A percentile compares a stretch with the other conserved stretches of the same genome.
These are phyloP conservation scores for Castanea sativa DNA, from an alignment of 306 rosid species.

Conservation along the genomic window DNA sequence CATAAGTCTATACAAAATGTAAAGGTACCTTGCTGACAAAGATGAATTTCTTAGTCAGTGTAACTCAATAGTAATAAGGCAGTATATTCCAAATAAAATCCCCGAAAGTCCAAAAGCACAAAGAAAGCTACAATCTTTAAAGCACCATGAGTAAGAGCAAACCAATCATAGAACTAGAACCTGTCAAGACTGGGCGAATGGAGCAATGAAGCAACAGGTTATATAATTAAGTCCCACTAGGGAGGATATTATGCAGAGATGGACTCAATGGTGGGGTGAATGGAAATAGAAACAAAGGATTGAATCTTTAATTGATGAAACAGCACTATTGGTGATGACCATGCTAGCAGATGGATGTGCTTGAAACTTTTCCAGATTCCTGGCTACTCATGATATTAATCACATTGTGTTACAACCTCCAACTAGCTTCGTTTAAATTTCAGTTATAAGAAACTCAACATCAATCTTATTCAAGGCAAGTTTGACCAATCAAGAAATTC, in stretches of 20 bases:
- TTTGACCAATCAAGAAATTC: too few relatives aligned
- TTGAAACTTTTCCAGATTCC: neutral
- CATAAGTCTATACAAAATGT: neutral
- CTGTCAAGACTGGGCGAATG: neutral
- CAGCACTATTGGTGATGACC: neutral
- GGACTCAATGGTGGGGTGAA: too few relatives aligned
- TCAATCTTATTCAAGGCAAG: too few relatives aligned
- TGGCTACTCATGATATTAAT: neutral
- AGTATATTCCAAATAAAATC: neutral
- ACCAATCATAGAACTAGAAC: neutral
- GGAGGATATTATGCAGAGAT: neutral
- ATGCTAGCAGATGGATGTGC: neutral
- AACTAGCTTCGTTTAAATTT: too few relatives aligned
- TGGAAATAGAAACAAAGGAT: too few relatives aligned
- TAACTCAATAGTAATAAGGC: neutral
- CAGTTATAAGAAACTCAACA: too few relatives aligned
- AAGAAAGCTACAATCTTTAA: neutral
- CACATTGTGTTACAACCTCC: neutral
- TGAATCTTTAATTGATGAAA: neutral
- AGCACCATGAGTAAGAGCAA: neutral
- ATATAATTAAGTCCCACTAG: neutral
- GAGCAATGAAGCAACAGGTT: neutral
- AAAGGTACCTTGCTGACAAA: neutral
- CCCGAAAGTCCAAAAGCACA: neutral
- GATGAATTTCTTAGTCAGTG: neutral